phyloP scores from a whole-genome alignment of 202 grass and related monocot species.

The Schoenoplectus tabernaemontani region DNA sequence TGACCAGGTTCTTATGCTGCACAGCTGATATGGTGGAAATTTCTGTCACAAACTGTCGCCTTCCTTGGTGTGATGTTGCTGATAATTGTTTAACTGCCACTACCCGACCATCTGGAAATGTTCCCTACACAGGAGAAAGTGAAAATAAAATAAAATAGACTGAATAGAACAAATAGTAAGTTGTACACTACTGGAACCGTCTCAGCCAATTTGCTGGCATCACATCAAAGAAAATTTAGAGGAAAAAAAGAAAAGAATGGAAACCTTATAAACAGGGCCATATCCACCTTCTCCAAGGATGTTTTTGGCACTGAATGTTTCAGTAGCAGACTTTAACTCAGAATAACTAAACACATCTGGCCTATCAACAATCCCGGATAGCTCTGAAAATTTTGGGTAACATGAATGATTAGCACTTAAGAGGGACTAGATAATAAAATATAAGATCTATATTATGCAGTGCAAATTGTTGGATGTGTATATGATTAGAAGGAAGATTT shows the following conservation, averaged over 20 bases:
- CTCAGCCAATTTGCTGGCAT: neutral
- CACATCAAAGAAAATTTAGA: neutral
- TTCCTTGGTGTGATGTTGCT: conserved; percentile 66
- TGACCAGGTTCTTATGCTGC: conserved; percentile 79
- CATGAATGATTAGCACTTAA: neutral
- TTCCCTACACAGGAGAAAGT: conserved; percentile 38
- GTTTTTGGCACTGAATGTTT: conserved; percentile 62
- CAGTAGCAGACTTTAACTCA: conserved; percentile 57
- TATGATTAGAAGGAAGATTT: neutral
- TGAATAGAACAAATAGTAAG: neutral
- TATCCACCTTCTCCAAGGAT: conserved; percentile 79
- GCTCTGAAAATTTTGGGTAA: conserved; percentile 37
- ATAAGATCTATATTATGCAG: neutral
- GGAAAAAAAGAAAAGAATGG: neutral
- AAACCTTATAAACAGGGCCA: conserved; percentile 70
- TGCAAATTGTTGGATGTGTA: neutral
- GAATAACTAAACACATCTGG: conserved; percentile 58
- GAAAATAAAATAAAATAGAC: neutral
- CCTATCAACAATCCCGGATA: conserved; percentile 46
- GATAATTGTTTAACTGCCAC: conserved; percentile 71
- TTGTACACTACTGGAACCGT: neutral
- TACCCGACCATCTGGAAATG: conserved; percentile 45
- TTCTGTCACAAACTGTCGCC: conserved; percentile 64
- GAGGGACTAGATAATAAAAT: neutral
- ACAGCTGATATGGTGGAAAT: conserved; percentile 63